Evolutionary conservation across 2,329 filamentous ascomycete genomes (phyloP), one percentile per base, ranked within the genome.

Genomic region (Trichoderma sp.): DNA sequence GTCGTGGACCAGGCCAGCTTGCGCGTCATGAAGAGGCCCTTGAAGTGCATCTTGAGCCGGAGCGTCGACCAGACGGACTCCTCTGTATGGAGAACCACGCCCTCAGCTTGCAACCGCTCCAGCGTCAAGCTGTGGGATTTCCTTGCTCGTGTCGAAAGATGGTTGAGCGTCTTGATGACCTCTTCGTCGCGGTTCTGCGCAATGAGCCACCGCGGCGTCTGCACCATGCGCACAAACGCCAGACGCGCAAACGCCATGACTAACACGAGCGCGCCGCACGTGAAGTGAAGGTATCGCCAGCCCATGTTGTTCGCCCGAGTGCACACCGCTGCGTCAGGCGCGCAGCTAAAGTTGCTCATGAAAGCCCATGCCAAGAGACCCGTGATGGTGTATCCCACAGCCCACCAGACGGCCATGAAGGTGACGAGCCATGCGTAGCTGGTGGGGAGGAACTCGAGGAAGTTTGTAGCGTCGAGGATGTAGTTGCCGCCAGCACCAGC

Each of bases 401-500:
- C 67, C 70, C 70, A 71, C 60, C 67, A 69, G 11, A 71, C 37
- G 13, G 67, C 70, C 70, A 71, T 69, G 47, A 71, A 71, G 0
- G 70, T 71, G 33, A 71, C 70, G 55, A 71, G 61, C 70, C 70
- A 71, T 7, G 60, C 21, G 37, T 71, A 37, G 27, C 7, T 53
- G 4, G 67, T 69, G 5, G 70, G 70, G n/a, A 71, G 67, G 49
- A 71, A 71, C 14, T 71, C 67, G 21, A 71, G 43, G 10, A 71
- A 62, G 14, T 66, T 71, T 0, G 70, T 71, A 1, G 70, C 70
- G 29, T 71, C 70, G n/a, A 71, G 55, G 27, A 71, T 69, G 31
- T 69, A 71, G 61, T 71, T 71, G 29, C 70, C 70, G 8, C 70
- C 70, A 19, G 69, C 69, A 27, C 69, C 69, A 3, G 70, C 67